Percentiles rank a stretch among this genome's conserved stretches.
phyloP scores from a whole-genome alignment of 768 basidiomycete species.

The Dictyophora rubrovolvata region DNA sequence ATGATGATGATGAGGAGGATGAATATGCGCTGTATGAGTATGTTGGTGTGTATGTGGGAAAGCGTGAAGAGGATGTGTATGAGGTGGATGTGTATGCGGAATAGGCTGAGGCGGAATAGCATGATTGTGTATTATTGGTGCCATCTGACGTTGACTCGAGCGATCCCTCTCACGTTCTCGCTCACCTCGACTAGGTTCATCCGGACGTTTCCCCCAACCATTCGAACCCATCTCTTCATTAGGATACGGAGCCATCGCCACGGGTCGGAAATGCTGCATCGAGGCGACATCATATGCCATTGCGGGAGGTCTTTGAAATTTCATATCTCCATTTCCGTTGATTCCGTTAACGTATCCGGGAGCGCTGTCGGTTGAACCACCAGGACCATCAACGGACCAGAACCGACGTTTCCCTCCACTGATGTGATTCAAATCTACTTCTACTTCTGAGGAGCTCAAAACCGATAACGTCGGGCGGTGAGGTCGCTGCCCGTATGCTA shows the following conservation, averaged over 20 bases:
- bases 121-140: constrained; percentile 11
- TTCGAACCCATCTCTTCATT: not conserved
- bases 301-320: constrained; percentile 15
- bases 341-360: constrained; percentile 8
- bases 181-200: not conserved
- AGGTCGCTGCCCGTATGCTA: constrained; percentile 21
- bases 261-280: constrained; percentile 4
- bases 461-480: constrained; percentile 20
- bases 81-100: not conserved
- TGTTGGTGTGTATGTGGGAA: constrained; percentile 11
- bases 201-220: constrained; percentile 5
- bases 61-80: not conserved
- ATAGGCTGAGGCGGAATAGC: constrained; percentile 6
- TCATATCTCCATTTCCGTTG: constrained; percentile 11
- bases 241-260: not conserved
- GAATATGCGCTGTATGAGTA: constrained; percentile 3
- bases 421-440: constrained; percentile 17
- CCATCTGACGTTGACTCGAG: constrained; percentile 9
- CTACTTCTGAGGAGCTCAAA: constrained; percentile 21
- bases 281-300: constrained; percentile 15
- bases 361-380: constrained; percentile 1
- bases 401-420: constrained; percentile 3
- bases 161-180: constrained; percentile 10
- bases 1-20: constrained; percentile 9
- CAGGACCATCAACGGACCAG: constrained; percentile 2